Evolutionary conservation across 2,329 filamentous ascomycete species (phyloP), one percentile per base, ranked within the genome.

Genomic region (Fusarium temperatum): DNA sequence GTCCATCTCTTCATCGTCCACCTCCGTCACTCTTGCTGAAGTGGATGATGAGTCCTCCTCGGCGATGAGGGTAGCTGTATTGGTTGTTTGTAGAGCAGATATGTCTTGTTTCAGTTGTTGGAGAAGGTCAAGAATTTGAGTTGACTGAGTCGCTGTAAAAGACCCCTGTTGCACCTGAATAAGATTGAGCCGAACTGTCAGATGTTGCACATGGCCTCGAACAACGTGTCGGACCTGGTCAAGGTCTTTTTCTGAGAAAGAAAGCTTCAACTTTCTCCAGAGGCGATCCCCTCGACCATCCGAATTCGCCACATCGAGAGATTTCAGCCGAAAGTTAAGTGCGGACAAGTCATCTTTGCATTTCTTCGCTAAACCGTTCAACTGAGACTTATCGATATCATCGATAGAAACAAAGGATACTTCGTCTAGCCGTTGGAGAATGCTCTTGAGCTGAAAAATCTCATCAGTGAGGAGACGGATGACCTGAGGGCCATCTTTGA

Each of bases 21-120:
- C 3, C 3, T 66, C 53, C 1, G 10, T 35, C 2, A 35, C 24
- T 3, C 24, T 28, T 5, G 20, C 13, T 28, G 39, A 26, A 14
- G 24, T 32, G 17, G 7, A 8, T 18, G 28, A 1, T 2, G 11
- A 38, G 0, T 4, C 15, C 0, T 3, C 17, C 9, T 5, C 22
- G 17, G 17, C 0, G 11, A 0, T 22, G 0, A 3, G 3, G 1
- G 2, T 15, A 41, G 39, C 17, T 1, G 7, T 1, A 3, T 0
- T 36, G 2, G 17, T 0, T 18, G 6, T 32, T 5, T 18, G 28
- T 2, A 24, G 10, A 0, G 45, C 18, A 0, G 17, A 6, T 0
- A 68, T 36, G 7, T 36, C 24, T 51, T 53, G 39, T 6, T 28
- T 51, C 0, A 68, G 35, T 1, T 66, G 28, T 3, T 48, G 45